Evolutionary conservation across 2,329 filamentous ascomycete genomes (phyloP).

Genomic region (Xylariales sp.): DNA sequence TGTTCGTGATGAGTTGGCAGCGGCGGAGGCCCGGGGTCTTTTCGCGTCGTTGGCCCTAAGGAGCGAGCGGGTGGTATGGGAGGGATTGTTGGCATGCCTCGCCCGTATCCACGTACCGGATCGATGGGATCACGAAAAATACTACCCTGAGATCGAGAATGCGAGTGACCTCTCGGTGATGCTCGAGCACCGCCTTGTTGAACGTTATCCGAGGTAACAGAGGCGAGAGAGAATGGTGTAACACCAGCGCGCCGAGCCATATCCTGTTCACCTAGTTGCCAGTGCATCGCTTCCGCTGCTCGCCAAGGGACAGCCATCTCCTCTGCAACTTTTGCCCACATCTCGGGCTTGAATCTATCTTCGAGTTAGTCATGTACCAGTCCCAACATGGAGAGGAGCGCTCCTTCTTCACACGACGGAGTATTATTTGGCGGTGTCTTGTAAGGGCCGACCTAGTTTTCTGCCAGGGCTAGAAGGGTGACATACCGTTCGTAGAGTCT

Average conservation of each 20-base stretch:
- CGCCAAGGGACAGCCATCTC: slow-evolving; percentile 96
- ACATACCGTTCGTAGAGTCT: slow-evolving; percentile 88
- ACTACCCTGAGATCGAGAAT: slow-evolving; percentile 43
- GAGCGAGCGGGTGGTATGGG: slow-evolving; percentile 8
- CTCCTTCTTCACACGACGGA: background rate
- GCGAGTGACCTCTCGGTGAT: slow-evolving; percentile 29
- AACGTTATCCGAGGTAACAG: slow-evolving; percentile 42
- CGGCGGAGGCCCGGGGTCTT: slow-evolving; percentile 9
- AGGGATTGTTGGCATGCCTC: slow-evolving; percentile 14
- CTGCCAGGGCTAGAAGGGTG: too few species aligned
- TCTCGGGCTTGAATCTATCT: slow-evolving; percentile 87
- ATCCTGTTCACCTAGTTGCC: slow-evolving; percentile 88
- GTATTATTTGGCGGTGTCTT: too few species aligned
- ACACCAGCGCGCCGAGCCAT: slow-evolving; percentile 92
- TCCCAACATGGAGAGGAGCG: background rate
- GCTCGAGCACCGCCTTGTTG: slow-evolving; percentile 30
- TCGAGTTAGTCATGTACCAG: slow-evolving; percentile 1
- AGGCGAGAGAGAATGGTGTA: slow-evolving; percentile 72
- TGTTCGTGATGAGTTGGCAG: slow-evolving; percentile 22
- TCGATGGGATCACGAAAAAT: slow-evolving; percentile 37
- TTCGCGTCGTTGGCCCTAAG: slow-evolving; percentile 2
- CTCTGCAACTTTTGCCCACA: slow-evolving; percentile 95
- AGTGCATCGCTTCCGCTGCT: slow-evolving; percentile 96
- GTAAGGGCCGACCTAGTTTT: too few species aligned
- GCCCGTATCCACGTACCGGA: slow-evolving; percentile 39